Conservation (phyloP, 352 stramenopile genomes). For the Thraustochytrium sp. region DNA sequence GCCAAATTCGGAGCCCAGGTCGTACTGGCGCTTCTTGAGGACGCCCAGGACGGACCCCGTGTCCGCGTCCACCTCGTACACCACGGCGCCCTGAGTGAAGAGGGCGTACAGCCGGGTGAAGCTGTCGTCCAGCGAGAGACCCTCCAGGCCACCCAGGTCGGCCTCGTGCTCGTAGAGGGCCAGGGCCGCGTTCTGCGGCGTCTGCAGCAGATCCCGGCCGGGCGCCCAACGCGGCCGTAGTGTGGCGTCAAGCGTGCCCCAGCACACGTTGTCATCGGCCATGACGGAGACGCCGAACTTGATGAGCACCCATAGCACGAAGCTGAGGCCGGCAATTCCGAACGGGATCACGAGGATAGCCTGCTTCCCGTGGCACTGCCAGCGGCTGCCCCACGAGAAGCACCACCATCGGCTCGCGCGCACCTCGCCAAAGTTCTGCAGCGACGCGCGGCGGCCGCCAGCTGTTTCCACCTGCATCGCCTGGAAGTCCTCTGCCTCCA, state of each 20-base stretch:
- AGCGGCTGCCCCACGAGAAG: not conserved
- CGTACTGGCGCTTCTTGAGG: not conserved
- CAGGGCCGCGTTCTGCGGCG: too few relatives aligned
- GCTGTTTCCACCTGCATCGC: too few relatives aligned
- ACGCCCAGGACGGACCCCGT: not conserved
- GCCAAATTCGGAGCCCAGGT: not conserved
- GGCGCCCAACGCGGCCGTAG: not conserved
- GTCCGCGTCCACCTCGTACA: not conserved
- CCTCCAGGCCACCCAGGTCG: not conserved
- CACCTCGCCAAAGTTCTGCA: too few relatives aligned
- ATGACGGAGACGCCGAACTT: conserved; percentile 6
- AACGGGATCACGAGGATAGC: conserved; percentile 15
- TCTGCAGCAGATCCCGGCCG: not conserved
- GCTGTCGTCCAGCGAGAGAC: not conserved
- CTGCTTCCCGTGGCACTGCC: not conserved
- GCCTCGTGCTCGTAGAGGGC: too few relatives aligned
- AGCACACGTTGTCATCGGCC: not conserved
- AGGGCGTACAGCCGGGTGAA: not conserved
- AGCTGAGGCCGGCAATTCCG: not conserved
- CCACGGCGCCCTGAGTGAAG: not conserved
- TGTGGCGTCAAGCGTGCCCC: not conserved
- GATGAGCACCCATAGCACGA: conserved; percentile 8
- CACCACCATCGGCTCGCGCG: not conserved
- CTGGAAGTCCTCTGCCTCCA: too few relatives aligned
- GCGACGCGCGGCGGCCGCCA: too few relatives aligned